phyloP scores from a whole-genome alignment of 2,329 filamentous ascomycete genomes.

The Fusarium staphyleae region DNA sequence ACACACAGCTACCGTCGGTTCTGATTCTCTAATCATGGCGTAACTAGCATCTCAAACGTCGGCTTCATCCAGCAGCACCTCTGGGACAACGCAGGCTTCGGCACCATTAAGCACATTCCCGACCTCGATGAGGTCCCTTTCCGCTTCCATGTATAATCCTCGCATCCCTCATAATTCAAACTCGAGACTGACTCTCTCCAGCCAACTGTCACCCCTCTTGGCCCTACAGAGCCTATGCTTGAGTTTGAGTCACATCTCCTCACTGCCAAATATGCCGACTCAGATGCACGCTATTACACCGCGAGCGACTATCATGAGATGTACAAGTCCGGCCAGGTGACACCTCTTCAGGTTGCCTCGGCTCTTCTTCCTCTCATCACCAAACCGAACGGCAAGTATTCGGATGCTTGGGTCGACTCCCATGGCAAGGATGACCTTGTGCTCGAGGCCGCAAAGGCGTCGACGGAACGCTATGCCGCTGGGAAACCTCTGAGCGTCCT shows the following conservation, averaged over 20 bases:
- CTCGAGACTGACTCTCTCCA: conserved; percentile 38
- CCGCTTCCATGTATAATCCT: conserved; percentile 56
- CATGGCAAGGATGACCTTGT: conserved; percentile 64
- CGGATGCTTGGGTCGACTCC: conserved; percentile 75
- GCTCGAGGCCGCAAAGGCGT: conserved; percentile 72
- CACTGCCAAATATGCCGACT: conserved; percentile 49
- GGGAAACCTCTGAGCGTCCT: conserved; percentile 72
- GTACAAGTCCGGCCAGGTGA: conserved; percentile 73
- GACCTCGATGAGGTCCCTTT: conserved; percentile 54
- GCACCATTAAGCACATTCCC: conserved; percentile 54
- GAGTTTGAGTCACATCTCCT: conserved; percentile 53
- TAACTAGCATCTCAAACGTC: conserved; percentile 68
- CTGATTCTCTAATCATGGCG: conserved; percentile 15
- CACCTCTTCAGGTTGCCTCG: conserved; percentile 75
- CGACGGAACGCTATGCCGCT: conserved; percentile 73
- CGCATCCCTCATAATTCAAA: too few relatives aligned
- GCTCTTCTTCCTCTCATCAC: conserved; percentile 74
- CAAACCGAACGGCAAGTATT: conserved; percentile 64
- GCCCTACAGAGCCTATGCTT: conserved; percentile 48
- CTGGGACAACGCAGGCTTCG: conserved; percentile 73
- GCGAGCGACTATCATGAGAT: conserved; percentile 78
- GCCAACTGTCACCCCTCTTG: conserved; percentile 65
- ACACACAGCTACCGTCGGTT: not conserved
- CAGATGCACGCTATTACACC: conserved; percentile 67
- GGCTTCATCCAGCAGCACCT: conserved; percentile 67